These are phyloP conservation scores for Ophidiomyces ophidiicola DNA, from an alignment of 2,329 filamentous ascomycete genomes.

Conservation along the genomic window DNA sequence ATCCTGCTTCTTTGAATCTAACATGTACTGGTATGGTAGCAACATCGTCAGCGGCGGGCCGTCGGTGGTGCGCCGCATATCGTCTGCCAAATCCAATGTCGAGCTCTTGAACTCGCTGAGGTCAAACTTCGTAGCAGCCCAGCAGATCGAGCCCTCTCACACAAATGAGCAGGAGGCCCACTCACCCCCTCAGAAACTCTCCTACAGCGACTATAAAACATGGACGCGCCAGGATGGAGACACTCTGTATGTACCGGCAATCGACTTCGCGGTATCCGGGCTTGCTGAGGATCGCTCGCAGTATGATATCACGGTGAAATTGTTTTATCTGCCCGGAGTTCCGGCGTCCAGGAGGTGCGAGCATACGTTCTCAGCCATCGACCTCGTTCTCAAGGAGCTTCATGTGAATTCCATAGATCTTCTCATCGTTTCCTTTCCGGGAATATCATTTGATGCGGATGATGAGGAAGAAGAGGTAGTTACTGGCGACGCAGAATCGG, in stretches of 20 bases:
- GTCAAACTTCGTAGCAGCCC: constrained; percentile 65
- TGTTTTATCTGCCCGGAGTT: constrained; percentile 77
- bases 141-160: constrained; percentile 42
- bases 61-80: constrained; percentile 68
- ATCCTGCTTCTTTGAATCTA: constrained; percentile 8
- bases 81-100: constrained; percentile 74
- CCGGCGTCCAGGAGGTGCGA: constrained; percentile 51
- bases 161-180: constrained; percentile 18
- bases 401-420: constrained; percentile 66
- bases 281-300: constrained; percentile 68
- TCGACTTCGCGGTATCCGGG: constrained; percentile 58
- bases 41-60: constrained; percentile 80
- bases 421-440: constrained; percentile 84
- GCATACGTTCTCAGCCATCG: constrained; percentile 66
- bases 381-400: constrained; percentile 68
- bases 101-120: constrained; percentile 83
- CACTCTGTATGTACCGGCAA: constrained; percentile 62
- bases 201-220: constrained; percentile 30
- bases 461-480: constrained; percentile 59
- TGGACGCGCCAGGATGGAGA: constrained; percentile 56
- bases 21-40: constrained; percentile 28
- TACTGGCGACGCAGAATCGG: constrained; percentile 44
- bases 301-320: constrained; percentile 90
- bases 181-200: constrained; percentile 12
- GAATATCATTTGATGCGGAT: constrained; percentile 84